Evolutionary conservation across 192 early-diverging fungal genomes (phyloP).

Genomic region (Spizellomyces sp.): DNA sequence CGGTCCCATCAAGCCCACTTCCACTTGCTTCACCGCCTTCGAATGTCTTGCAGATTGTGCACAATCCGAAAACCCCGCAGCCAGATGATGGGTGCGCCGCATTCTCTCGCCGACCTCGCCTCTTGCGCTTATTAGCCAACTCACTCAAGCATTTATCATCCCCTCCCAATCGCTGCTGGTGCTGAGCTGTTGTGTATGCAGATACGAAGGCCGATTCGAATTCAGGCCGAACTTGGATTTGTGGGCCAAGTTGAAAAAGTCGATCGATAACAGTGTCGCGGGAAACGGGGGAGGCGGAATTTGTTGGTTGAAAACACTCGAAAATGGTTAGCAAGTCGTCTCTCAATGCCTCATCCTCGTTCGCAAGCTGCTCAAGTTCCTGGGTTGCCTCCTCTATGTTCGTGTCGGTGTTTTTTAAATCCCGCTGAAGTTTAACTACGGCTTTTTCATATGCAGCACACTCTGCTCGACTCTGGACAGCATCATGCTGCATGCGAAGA

Average conservation of each 20-base stretch:
- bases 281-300: neutral
- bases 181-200: constrained; percentile 3
- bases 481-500: constrained; percentile 1
- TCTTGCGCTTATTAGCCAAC: neutral
- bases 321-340: constrained; percentile 3
- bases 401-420: neutral
- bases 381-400: neutral
- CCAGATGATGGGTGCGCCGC: neutral
- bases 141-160: neutral
- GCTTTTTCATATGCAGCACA: neutral
- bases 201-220: constrained; percentile 1
- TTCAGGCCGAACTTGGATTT: neutral
- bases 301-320: neutral
- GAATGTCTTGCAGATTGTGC: constrained; percentile 25
- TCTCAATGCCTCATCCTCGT: neutral
- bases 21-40: constrained; percentile 6
- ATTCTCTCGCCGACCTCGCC: neutral
- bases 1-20: neutral
- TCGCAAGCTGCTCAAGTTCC: neutral
- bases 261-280: neutral
- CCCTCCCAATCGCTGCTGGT: neutral
- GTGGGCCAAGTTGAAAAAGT: neutral
- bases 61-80: neutral
- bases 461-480: neutral
- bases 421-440: neutral